Evolutionary conservation across 2,329 filamentous ascomycete genomes (phyloP), one percentile per base, ranked within the genome.

Genomic region (Neocucurbitaria cava): DNA sequence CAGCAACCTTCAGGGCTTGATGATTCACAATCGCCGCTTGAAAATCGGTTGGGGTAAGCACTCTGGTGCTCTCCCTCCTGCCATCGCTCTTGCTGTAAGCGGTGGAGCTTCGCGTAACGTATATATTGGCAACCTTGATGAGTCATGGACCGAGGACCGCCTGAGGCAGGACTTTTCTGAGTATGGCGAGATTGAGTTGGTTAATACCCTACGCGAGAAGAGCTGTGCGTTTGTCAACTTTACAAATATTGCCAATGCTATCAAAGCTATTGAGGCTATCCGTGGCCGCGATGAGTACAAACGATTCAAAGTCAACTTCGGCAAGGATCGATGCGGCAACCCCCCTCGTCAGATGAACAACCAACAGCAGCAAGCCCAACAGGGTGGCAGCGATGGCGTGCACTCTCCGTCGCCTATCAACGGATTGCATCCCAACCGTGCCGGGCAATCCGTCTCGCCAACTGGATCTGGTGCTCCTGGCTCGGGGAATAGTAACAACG

Each of bases 11-110:
- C 95, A 99, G 75, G 95, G 95, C 21, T 81, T 99, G 62, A 99
- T 99, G 95, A 99, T 99, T 69, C 95, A 99, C 81, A 99, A 99
- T 79, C 87, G 95, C 61, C 89, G 95, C 48, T 83, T 99, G 65
- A 99, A 99, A 85, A 97, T 99, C 75, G 95, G 95, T 63, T 99
- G 95, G 95, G 95, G 95, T 62, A 99, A 99, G 83, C 95, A 99
- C 78, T 99, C 95, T 4, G 95, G 95, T 56, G 94, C 93, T 64
- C 87, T 99, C 23, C 95, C 95, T 35, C 93, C 95, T 18, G 95
- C 95, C 7, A 98, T 99, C 73, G 94, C 95, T 18, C 82, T 99
- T 62, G 95, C 95, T 42, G 95, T 99, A 48, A 97, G 92, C 66
- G 95, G 94, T 48, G 95, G 95, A 69, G 95, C 95, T 48, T 98